Base-by-base conservation (phyloP, 768 basidiomycete species). In the Rhodotorula graminis region DNA sequence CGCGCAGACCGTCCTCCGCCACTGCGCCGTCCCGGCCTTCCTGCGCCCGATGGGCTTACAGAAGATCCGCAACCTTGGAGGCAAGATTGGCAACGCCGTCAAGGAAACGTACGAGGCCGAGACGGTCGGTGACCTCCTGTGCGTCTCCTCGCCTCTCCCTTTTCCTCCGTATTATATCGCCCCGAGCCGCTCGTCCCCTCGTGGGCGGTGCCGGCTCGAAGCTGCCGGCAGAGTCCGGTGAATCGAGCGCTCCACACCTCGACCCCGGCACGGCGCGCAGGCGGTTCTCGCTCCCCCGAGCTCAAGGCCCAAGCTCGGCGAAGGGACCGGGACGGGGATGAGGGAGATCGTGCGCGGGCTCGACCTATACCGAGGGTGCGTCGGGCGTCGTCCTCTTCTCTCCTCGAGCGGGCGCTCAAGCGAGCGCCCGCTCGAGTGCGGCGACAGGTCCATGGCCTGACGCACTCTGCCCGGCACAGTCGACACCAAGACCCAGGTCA, bases 1-100 rank as follows among this genome's bases (percentile, higher is more conserved):
- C 33, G 19, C 57, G 9, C 79, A 97, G 91, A 93, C 87, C 60
- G 88, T 97, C 33, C 83, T 99, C 61, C 86, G 93, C 44, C 90
- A 90, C 75, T 82, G 84, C 46, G 91, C 91, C 2, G 93, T 95
- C 49, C 89, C 93, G 1, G 85, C 86, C 62, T 99, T 94, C 80
- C 84, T 98, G 60, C 84, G 84, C 52, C 91, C 93, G 7, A 84
- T 97, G 80, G 83, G 86, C n/a, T 97, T 98, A 78, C 91, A 91
- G 73, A 93, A 93, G 85, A 98, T 99, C 79, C 87, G 96, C 19
- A 92, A 91, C 76, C 83, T 99, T 0, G 96, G 96, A 5, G 96
- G 96, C 25, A 99, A 98, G 81, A 86, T 98, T 1, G 96, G 96
- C 2, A 85, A 87, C 64, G 89, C 91, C 4, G 83, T 99, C 40